Conservation (phyloP, 345 rosid species). For the Nephelium lappaceum region DNA sequence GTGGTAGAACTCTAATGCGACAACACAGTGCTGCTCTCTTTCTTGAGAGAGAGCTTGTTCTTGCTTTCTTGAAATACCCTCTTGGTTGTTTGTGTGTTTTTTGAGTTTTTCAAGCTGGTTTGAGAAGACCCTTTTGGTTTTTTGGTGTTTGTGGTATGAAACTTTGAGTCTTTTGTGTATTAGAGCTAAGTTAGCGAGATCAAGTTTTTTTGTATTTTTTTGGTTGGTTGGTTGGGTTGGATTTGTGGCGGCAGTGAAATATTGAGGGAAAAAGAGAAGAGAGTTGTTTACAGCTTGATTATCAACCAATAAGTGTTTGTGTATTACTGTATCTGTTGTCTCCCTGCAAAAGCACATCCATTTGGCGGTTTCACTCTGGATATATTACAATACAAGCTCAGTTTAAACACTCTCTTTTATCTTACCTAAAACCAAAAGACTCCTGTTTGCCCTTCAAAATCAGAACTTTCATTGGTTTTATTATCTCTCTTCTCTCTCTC, state of each 20-base stretch:
- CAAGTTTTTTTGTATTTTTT: not conserved
- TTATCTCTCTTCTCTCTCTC: not conserved
- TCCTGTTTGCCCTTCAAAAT: constrained; percentile 24
- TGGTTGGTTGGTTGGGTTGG: not conserved
- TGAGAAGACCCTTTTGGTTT: not conserved
- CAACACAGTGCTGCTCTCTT: constrained; percentile 42
- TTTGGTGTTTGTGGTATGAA: constrained; percentile 9
- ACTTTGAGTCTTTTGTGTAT: not conserved
- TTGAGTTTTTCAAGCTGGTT: constrained; percentile 4
- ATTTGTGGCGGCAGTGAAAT: not conserved
- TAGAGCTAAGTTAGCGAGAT: not conserved
- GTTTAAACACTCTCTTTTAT: not conserved
- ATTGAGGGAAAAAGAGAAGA: constrained; percentile 19
- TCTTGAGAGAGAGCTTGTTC: constrained; percentile 35
- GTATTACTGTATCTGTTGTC: not conserved
- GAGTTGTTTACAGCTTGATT: constrained; percentile 20
- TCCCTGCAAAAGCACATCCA: constrained; percentile 11
- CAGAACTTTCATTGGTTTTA: not conserved
- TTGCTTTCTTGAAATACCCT: constrained; percentile 13
- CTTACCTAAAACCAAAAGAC: constrained; percentile 4
- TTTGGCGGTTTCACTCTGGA: constrained; percentile 26
- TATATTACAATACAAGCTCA: constrained; percentile 7
- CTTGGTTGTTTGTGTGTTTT: not conserved
- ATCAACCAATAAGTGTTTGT: constrained; percentile 9
- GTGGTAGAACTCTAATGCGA: constrained; percentile 35